phyloP scores from a whole-genome alignment of 805 yeast species.

The Saturnispora silvae region DNA sequence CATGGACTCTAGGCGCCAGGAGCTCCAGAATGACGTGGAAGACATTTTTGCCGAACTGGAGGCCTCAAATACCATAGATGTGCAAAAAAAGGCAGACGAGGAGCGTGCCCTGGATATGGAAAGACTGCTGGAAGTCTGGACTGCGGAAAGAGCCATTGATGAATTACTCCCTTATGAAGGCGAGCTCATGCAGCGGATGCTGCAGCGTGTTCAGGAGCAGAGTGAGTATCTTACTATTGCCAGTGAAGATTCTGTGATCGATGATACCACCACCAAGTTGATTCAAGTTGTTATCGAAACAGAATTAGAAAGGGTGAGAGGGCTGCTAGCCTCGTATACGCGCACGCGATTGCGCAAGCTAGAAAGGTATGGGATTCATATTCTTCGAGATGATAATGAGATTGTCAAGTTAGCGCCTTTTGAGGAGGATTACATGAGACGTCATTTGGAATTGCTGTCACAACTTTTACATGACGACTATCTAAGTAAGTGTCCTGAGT shows the following conservation, averaged over 20 bases:
- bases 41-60: conserved; percentile 65
- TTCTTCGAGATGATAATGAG: conserved; percentile 35
- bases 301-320: conserved; percentile 81
- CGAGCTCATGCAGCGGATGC: conserved; percentile 44
- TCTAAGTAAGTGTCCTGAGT: conserved; percentile 42
- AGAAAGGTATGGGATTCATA: conserved; percentile 55
- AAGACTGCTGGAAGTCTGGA: conserved; percentile 55
- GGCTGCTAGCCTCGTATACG: conserved; percentile 67
- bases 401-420: conserved; percentile 38
- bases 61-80: conserved; percentile 13
- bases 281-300: conserved; percentile 80
- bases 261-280: conserved; percentile 58
- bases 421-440: conserved; percentile 58
- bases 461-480: conserved; percentile 61
- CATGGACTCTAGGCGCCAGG: conserved; percentile 3
- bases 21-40: conserved; percentile 38
- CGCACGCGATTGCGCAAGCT: conserved; percentile 69
- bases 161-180: conserved; percentile 72
- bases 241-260: conserved; percentile 62
- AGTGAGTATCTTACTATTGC: conserved; percentile 69
- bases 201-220: conserved; percentile 53
- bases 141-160: conserved; percentile 77
- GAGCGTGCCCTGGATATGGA: conserved; percentile 28
- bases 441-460: conserved; percentile 54
- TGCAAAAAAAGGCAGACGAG: conserved; percentile 6